Evolutionary conservation across 331 rosid genomes (phyloP).

Genomic region (Cydonia oblonga): DNA sequence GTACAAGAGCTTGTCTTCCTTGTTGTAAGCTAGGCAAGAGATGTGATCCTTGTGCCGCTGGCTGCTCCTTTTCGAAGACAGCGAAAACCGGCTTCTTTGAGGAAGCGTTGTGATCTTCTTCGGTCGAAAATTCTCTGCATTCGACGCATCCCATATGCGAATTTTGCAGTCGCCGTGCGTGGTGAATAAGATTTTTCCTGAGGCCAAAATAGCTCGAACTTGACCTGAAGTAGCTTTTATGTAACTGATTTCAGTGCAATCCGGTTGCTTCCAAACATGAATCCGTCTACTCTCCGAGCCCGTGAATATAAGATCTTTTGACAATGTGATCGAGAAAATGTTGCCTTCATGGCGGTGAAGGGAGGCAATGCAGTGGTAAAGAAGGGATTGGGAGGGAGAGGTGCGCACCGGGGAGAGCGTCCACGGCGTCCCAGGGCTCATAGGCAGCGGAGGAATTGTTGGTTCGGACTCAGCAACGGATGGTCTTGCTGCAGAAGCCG

Average conservation of each 20-base stretch:
- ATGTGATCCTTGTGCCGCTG: constrained; percentile 24
- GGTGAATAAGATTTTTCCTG: constrained; percentile 23
- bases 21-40: constrained; percentile 37
- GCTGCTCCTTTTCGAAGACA: constrained; percentile 19
- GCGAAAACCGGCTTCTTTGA: constrained; percentile 10
- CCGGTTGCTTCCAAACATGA: constrained; percentile 38
- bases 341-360: constrained; percentile 41
- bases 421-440: constrained; percentile 38
- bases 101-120: constrained; percentile 28
- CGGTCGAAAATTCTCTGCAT: constrained; percentile 19
- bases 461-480: constrained; percentile 17
- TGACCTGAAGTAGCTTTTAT: constrained; percentile 27
- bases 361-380: constrained; percentile 40
- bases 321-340: constrained; percentile 24
- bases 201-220: constrained; percentile 21
- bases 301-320: constrained; percentile 28
- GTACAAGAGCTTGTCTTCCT: constrained; percentile 31
- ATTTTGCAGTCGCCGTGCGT: constrained; percentile 31
- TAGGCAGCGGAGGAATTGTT: constrained; percentile 11
- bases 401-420: constrained; percentile 28
- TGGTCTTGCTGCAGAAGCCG: constrained; percentile 19
- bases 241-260: constrained; percentile 30
- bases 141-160: constrained; percentile 25
- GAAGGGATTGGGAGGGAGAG: constrained; percentile 26
- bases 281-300: constrained; percentile 31